Evolutionary conservation across 2,329 filamentous ascomycete species (phyloP), one percentile per base, ranked within the genome.

Genomic region (Cladophialophora bantiana): DNA sequence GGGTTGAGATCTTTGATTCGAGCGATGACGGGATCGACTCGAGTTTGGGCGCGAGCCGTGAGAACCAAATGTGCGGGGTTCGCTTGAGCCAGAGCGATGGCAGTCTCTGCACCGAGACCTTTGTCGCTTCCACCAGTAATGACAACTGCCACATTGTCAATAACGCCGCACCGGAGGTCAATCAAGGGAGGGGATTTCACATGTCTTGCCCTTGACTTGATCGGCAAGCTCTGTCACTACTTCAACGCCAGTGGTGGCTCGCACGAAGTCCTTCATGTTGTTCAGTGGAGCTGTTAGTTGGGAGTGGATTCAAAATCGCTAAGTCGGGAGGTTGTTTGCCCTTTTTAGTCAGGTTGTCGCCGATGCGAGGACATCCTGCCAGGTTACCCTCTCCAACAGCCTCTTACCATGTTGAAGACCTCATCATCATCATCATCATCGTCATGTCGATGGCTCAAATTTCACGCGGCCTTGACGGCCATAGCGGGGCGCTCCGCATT

Each of bases 211-310:
- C 53, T 73, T 72, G 18, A 78, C 72, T 18, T 68, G 55, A 7
- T 75, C 70, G 7, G 71, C 66, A 65, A 77, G 77, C 53, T 68
- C 72, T 7, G 70, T 63, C 2, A 74, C 73, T 18, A 78, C 76
- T n/a, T 77, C 74, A 2, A 59, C 67, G 20, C 76, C 77, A 35
- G 72, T 75, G 2, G 73, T 77, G 4, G 74, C 67, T 10, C 59
- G 62, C 34, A 68, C 67, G 59, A 77, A 78, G 10, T 68, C 62
- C 12, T 68, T 59, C 73, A 74, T 75, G 12, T 64, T 70, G 55
- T 7, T 36, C 35, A 36, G 4, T 1, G 35, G 35, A 7, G 3
- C 35, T 36, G 35, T 1, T 36, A 12, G 35, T 36, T 36, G 35
- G 35, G 10, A 36, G 35, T 7, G 7, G 35, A 36, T 36, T 36